Conservation (phyloP, 2,329 filamentous ascomycete species). For the Cladosporium austrohemisphaericum region DNA sequence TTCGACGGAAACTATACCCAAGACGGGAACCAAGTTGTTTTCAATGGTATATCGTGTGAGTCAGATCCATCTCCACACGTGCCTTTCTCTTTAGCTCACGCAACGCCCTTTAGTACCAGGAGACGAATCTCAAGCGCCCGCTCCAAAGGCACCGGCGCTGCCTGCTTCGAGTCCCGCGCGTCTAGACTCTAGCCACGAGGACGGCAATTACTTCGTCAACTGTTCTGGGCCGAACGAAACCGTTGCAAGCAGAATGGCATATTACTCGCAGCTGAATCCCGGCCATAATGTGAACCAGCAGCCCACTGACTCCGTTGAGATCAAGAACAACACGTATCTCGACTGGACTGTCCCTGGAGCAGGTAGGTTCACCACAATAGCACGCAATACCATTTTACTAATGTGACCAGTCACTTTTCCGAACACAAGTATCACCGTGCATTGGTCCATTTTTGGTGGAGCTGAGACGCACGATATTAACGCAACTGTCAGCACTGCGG, state of each 20-base stretch:
- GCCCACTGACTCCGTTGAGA: neutral
- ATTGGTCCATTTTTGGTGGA: constrained; percentile 1
- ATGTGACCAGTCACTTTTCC: neutral
- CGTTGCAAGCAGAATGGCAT: neutral
- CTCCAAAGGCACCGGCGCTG: neutral
- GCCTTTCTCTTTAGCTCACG: neutral
- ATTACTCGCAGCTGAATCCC: neutral
- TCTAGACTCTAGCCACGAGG: neutral
- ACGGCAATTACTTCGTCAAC: constrained; percentile 4
- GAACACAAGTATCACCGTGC: neutral
- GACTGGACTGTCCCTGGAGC: neutral
- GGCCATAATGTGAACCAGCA: neutral
- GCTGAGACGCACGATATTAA: neutral
- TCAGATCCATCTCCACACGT: neutral
- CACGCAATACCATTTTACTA: no score
- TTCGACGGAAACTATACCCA: neutral
- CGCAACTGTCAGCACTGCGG: neutral
- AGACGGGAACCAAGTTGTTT: neutral
- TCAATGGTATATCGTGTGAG: neutral
- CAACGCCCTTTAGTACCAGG: neutral
- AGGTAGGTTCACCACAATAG: neutral
- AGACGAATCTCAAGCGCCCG: neutral
- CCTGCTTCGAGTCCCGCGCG: neutral
- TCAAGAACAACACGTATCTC: neutral
- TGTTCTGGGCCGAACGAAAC: neutral